A percentile compares a stretch with the other conserved stretches of the same genome.
These are phyloP conservation scores for Collybia mongolica DNA, from an alignment of 768 basidiomycete genomes.

Conservation along the genomic window DNA sequence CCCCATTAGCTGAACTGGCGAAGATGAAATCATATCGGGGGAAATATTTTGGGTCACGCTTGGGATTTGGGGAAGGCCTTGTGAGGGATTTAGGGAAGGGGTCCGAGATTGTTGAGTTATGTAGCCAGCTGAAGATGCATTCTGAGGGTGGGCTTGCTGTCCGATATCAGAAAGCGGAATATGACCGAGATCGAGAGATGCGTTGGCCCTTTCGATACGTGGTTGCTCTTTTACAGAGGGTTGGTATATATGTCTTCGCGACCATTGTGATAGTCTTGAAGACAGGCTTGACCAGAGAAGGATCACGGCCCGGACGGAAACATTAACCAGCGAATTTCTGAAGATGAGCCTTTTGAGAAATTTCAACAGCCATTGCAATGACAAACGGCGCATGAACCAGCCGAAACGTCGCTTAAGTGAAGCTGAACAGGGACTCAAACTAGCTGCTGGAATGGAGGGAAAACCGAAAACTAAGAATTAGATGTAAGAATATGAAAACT, in stretches of 20 bases:
- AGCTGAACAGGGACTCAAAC: not conserved
- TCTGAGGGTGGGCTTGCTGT: too few relatives aligned
- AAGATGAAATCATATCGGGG: not conserved
- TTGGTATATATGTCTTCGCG: not conserved
- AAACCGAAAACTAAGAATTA: too few relatives aligned
- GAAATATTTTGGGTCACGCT: too few relatives aligned
- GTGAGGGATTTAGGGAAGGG: too few relatives aligned
- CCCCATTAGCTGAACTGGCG: not conserved
- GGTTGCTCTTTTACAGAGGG: not conserved
- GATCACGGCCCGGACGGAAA: conserved; percentile 1
- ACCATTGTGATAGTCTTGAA: not conserved
- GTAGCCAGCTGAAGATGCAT: too few relatives aligned
- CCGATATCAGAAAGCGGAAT: too few relatives aligned
- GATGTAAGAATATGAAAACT: too few relatives aligned
- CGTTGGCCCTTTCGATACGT: not conserved
- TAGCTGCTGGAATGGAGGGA: not conserved
- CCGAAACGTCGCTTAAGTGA: not conserved
- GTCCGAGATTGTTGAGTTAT: too few relatives aligned
- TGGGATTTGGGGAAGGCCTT: too few relatives aligned
- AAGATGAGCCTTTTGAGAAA: conserved; percentile 6
- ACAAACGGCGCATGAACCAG: not conserved
- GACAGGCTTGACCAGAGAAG: conserved; percentile 5
- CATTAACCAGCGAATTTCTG: not conserved
- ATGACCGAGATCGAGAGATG: not conserved
- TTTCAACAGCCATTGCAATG: conserved; percentile 3